Base-by-base conservation (phyloP, 805 yeast genomes). In the Wickerhamomyces rabaulensis region DNA sequence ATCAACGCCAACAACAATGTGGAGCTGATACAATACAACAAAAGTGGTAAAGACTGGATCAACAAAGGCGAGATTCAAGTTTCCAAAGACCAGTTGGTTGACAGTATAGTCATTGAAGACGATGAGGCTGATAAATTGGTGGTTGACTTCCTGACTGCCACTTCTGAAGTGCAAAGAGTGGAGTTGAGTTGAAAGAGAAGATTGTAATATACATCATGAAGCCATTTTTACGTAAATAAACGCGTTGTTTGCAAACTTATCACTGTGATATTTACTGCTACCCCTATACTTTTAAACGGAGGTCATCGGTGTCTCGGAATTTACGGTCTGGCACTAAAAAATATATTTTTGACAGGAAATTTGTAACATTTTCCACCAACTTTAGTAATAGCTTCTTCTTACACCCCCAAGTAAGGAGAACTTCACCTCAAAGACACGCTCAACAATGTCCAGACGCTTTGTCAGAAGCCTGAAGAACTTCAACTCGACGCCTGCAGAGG, bases 381-480 rank as follows among this genome's bases (percentile, higher is more conserved):
- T n/a, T n/a, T n/a, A n/a, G n/a, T n/a, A n/a, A n/a, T n/a, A n/a
- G n/a, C n/a, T n/a, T n/a, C n/a, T n/a, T n/a, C n/a, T n/a, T n/a
- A n/a, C n/a, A n/a, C n/a, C n/a, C n/a, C n/a, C n/a, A n/a, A n/a
- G n/a, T n/a, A n/a, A n/a, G n/a, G n/a, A n/a, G n/a, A 22, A 22
- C 23, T 22, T 8, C 23, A 22, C 5, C 23, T 22, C 23, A 25
- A 7, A 25, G 13, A 25, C 13, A 25, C 27, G 13, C 17, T 10
- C 4, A 31, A 9, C 10, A 17, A 57, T 57, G 60, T 55, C 62
- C 15, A 51, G 58, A 31, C 44, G 63, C 42, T 47, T 65, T 46
- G 57, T 61, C 57, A 51, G 71, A 60, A 47, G 60, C 53, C 53
- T 66, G 59, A 46, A 58, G 57, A 52, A 66, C 61, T 21, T 65